A percentile compares a stretch with the other conserved stretches of the same genome.
These are phyloP conservation scores for Trichoderma hamatum DNA, from an alignment of 2,329 filamentous ascomycete genomes.

Conservation along the genomic window DNA sequence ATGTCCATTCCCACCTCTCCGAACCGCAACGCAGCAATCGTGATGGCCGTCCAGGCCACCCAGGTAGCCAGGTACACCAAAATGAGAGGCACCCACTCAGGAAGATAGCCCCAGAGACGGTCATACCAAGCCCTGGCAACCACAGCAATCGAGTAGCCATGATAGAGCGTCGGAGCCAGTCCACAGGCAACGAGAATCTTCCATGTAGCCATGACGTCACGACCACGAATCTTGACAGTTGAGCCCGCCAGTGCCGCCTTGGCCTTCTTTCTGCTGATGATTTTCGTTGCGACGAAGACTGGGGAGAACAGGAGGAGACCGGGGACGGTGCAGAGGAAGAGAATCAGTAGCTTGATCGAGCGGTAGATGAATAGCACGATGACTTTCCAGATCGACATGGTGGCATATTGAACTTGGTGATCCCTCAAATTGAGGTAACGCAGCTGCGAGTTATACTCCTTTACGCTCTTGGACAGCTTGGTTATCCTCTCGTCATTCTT, in stretches of 20 bases:
- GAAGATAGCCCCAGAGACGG: conserved; percentile 79
- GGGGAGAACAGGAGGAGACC: conserved; percentile 86
- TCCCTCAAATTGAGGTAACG: conserved; percentile 86
- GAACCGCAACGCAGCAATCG: conserved; percentile 90
- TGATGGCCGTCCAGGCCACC: conserved; percentile 82
- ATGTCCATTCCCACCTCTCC: conserved; percentile 99
- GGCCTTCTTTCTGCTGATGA: conserved; percentile 80
- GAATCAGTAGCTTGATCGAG: conserved; percentile 72
- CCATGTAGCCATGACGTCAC: conserved; percentile 92
- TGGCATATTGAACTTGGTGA: conserved; percentile 92
- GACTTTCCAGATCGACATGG: conserved; percentile 76
- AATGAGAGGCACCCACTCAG: conserved; percentile 79
- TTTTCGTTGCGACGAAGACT: conserved; percentile 81
- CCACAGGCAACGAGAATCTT: conserved; percentile 87
- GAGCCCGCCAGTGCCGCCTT: conserved; percentile 82
- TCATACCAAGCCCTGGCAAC: conserved; percentile 80
- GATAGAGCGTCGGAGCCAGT: conserved; percentile 79
- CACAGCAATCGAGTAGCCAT: conserved; percentile 75
- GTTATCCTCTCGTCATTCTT: conserved; percentile 87
- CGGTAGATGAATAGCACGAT: conserved; percentile 79
- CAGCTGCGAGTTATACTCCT: conserved; percentile 84
- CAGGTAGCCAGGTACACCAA: conserved; percentile 73
- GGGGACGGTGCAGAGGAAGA: conserved; percentile 81
- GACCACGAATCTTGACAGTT: conserved; percentile 83
- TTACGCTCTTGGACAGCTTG: conserved; percentile 72